These are phyloP conservation scores for Candida tibetensis DNA, from an alignment of 805 yeast species.

Conservation along the genomic window DNA sequence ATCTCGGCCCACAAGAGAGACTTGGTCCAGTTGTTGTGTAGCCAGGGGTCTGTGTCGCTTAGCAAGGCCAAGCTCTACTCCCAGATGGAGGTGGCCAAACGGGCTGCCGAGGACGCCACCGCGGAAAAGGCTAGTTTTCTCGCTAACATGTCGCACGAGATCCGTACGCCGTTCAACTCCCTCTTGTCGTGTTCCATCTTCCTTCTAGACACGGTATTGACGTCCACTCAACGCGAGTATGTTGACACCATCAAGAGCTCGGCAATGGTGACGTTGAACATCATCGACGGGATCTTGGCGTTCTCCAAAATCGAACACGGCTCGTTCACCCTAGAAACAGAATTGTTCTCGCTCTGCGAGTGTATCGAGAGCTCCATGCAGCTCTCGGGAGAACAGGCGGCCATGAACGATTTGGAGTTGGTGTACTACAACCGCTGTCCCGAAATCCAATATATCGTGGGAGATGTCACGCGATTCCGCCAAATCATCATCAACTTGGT, in stretches of 20 bases:
- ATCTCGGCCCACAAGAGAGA: slow-evolving; percentile 37
- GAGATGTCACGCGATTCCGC: slow-evolving; percentile 50
- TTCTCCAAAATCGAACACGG: slow-evolving; percentile 57
- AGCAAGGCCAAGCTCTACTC: slow-evolving; percentile 45
- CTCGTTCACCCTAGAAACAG: slow-evolving; percentile 42
- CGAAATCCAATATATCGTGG: slow-evolving; percentile 36
- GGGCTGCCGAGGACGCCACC: slow-evolving; percentile 50
- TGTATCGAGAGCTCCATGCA: slow-evolving; percentile 49
- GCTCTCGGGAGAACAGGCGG: slow-evolving; percentile 47
- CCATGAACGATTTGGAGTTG: slow-evolving; percentile 42
- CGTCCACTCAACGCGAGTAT: slow-evolving; percentile 44
- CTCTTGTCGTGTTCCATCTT: slow-evolving; percentile 48
- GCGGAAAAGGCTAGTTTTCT: slow-evolving; percentile 53
- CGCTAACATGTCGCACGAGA: slow-evolving; percentile 57
- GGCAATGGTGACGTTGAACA: slow-evolving; percentile 50
- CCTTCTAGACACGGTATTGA: slow-evolving; percentile 46
- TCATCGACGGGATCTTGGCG: slow-evolving; percentile 53
- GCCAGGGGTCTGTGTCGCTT: slow-evolving; percentile 53
- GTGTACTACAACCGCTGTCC: slow-evolving; percentile 43
- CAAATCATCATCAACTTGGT: slow-evolving; percentile 51
- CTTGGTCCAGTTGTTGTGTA: slow-evolving; percentile 41
- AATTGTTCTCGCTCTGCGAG: slow-evolving; percentile 43
- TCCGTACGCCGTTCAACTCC: slow-evolving; percentile 55
- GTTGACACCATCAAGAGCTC: slow-evolving; percentile 51
- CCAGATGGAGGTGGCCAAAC: slow-evolving; percentile 44